A percentile compares a stretch with the other conserved stretches of the same genome.
Evolutionary conservation across 768 basidiomycete species (phyloP).

Genomic region (Hydnum rufescens): DNA sequence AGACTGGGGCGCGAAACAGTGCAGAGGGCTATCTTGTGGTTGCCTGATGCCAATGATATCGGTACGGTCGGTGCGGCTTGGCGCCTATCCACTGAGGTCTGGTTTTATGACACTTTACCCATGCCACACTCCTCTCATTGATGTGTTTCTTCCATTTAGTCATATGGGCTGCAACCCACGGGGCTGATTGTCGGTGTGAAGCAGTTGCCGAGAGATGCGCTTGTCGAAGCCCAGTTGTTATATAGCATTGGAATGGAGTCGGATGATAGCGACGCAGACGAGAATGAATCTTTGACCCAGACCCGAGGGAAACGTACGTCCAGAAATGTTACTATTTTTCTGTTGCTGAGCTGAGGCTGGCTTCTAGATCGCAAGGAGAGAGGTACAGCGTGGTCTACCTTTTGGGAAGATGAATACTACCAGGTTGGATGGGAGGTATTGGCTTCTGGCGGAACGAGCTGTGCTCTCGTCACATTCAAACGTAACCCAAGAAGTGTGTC

Average conservation of each 20-base stretch:
- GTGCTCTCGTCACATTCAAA: background rate
- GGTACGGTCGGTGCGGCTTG: constrained; percentile 25
- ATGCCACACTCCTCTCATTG: background rate
- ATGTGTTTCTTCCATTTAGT: background rate
- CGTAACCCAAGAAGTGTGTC: background rate
- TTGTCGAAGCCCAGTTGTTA: constrained; percentile 1
- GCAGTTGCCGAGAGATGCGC: background rate
- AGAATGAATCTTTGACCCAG: background rate
- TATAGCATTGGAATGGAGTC: background rate
- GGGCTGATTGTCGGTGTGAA: background rate
- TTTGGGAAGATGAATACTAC: background rate
- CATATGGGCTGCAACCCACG: background rate
- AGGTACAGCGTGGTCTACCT: background rate
- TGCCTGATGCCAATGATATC: constrained; percentile 26
- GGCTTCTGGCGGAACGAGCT: background rate
- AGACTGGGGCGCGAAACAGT: constrained; percentile 41
- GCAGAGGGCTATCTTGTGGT: constrained; percentile 57
- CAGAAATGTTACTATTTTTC: background rate
- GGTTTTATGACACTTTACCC: background rate
- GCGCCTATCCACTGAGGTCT: background rate
- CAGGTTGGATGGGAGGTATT: background rate
- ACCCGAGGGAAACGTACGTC: background rate
- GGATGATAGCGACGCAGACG: background rate
- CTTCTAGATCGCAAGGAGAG: no score
- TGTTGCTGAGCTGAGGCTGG: no score